Percentiles rank a stretch among this genome's conserved stretches.
These are phyloP conservation scores for Fraxinus greggii DNA, from an alignment of 305 asterid species.

Conservation along the genomic window DNA sequence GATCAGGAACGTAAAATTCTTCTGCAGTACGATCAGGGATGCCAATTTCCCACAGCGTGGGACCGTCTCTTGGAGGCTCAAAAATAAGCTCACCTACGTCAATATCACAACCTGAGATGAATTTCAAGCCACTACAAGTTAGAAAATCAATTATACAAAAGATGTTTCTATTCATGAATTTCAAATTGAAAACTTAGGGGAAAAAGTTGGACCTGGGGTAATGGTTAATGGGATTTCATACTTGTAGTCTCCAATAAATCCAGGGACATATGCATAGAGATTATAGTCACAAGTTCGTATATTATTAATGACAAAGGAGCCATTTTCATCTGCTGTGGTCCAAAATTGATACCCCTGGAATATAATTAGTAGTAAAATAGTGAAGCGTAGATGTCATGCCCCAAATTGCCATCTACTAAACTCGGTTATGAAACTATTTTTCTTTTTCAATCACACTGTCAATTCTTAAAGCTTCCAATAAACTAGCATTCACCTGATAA, in stretches of 20 bases:
- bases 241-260: conserved; percentile 63
- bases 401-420: background rate
- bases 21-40: conserved; percentile 65
- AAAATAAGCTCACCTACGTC: conserved; percentile 54
- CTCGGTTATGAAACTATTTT: background rate
- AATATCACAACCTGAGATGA: conserved; percentile 40
- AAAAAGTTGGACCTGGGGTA: conserved; percentile 42
- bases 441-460: background rate
- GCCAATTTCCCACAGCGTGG: conserved; percentile 81
- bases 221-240: conserved; percentile 38
- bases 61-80: conserved; percentile 65
- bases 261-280: conserved; percentile 64
- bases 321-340: conserved; percentile 52
- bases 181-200: conserved; percentile 11
- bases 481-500: background rate
- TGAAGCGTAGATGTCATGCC: background rate
- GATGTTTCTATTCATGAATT: background rate
- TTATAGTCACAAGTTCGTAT: conserved; percentile 57
- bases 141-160: conserved; percentile 6
- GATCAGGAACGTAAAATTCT: conserved; percentile 68
- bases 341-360: conserved; percentile 79
- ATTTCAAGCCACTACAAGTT: background rate
- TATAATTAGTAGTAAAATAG: background rate
- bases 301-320: conserved; percentile 41
- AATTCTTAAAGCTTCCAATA: background rate